Evolutionary conservation across 2,329 filamentous ascomycete species (phyloP).

Genomic region (Chaetomium strumarium): DNA sequence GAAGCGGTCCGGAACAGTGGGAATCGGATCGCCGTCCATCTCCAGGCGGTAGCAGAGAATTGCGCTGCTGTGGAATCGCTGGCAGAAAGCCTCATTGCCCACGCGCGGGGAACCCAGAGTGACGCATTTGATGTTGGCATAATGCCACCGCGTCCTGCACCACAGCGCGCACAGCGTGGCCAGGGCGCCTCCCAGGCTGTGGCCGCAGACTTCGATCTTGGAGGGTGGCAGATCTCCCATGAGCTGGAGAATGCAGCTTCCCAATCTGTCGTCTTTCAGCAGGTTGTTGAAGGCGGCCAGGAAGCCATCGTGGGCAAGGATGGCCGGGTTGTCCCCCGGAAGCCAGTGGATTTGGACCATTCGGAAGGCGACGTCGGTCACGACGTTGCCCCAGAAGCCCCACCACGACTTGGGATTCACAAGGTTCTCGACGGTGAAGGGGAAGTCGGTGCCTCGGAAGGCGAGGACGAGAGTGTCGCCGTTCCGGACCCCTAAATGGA

Average conservation of each 20-base stretch:
- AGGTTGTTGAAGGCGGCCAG: constrained; percentile 9
- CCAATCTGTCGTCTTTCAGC: background rate
- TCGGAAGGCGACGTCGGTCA: constrained; percentile 9
- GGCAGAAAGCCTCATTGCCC: constrained; percentile 3
- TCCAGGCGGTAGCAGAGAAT: constrained; percentile 5
- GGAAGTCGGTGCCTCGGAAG: constrained; percentile 10
- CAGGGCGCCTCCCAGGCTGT: constrained; percentile 9
- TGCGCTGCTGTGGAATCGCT: background rate
- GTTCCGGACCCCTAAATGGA: constrained; percentile 4
- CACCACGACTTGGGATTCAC: constrained; percentile 8
- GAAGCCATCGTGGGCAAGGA: constrained; percentile 11
- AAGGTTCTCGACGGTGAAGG: constrained; percentile 5
- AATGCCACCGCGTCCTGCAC: constrained; percentile 9
- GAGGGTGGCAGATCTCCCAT: background rate
- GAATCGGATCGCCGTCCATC: constrained; percentile 6
- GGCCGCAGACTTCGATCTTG: constrained; percentile 11
- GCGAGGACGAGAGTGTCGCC: constrained; percentile 3
- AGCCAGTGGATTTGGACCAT: constrained; percentile 8
- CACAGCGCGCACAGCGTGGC: constrained; percentile 7
- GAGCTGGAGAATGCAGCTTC: background rate
- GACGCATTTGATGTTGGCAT: constrained; percentile 3
- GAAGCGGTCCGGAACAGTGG: constrained; percentile 10
- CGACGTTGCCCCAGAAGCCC: constrained; percentile 11
- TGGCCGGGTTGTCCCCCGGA: background rate
- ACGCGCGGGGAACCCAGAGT: constrained; percentile 7